phyloP scores from a whole-genome alignment of 2,329 filamentous ascomycete genomes.

The Chrysoporthe deuterocubensis region DNA sequence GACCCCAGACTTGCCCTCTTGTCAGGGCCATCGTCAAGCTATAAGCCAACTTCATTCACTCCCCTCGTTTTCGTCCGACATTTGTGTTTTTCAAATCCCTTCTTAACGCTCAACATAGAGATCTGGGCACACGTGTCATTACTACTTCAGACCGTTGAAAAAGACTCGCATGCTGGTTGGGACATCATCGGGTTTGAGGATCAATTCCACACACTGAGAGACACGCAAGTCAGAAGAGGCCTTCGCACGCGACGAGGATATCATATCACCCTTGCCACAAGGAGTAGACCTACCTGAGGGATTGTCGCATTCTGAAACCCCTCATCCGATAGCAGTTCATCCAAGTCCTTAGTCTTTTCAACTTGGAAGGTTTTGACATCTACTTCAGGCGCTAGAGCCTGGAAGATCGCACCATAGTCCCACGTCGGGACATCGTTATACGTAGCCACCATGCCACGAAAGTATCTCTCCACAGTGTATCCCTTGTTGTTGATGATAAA shows the following conservation, averaged over 20 bases:
- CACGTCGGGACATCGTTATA: constrained; percentile 30
- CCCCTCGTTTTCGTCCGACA: background rate
- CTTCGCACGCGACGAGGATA: background rate
- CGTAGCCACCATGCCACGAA: constrained; percentile 26
- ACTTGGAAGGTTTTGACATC: background rate
- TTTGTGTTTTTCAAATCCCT: background rate
- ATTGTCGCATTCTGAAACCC: background rate
- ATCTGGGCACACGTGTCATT: background rate
- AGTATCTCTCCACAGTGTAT: constrained; percentile 31
- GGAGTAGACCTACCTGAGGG: background rate
- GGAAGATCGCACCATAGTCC: constrained; percentile 26
- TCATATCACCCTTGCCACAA: background rate
- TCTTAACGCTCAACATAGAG: background rate
- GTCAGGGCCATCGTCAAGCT: background rate
- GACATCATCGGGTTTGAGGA: background rate
- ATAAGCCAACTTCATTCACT: background rate
- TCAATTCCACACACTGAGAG: background rate
- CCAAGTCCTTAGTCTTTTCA: background rate
- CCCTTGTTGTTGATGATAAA: constrained; percentile 30
- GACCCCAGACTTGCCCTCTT: too few relatives aligned
- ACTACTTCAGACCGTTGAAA: background rate
- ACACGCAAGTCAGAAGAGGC: background rate
- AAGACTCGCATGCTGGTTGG: background rate
- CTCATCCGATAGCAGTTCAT: background rate
- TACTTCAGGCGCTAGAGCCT: background rate